Conservation (phyloP, 352 stramenopile genomes). For the Globisporangium paroecandrum region DNA sequence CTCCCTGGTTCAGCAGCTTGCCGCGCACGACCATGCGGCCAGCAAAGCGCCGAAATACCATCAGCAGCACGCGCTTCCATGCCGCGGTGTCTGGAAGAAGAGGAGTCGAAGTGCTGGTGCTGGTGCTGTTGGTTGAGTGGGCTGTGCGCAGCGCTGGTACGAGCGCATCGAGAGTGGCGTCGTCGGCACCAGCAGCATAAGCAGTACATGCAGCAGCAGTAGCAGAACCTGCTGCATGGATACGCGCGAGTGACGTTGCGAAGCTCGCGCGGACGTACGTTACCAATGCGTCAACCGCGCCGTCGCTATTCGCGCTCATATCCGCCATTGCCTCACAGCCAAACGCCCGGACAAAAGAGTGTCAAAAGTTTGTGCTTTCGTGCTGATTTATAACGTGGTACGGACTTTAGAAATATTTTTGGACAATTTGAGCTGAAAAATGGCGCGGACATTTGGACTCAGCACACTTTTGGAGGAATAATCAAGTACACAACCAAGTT, state of each 20-base stretch:
- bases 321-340: neutral
- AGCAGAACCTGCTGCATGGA: neutral
- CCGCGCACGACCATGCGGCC: conserved; percentile 28
- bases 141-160: neutral
- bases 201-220: neutral
- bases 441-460: neutral
- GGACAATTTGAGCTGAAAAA: neutral
- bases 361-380: neutral
- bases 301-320: conserved; percentile 4
- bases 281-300: neutral
- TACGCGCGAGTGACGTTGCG: neutral
- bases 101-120: neutral
- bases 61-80: conserved; percentile 16
- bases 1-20: conserved; percentile 41
- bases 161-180: neutral
- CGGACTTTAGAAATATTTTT: neutral
- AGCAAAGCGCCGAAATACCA: conserved; percentile 30
- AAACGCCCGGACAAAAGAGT: neutral
- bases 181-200: neutral
- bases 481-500: neutral
- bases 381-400: neutral
- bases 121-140: neutral
- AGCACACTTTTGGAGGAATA: neutral
- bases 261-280: neutral
- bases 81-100: conserved; percentile 6